Evolutionary conservation across 768 basidiomycete genomes (phyloP), one percentile per base, ranked within the genome.

Genomic region (Clathrus columnatus): DNA sequence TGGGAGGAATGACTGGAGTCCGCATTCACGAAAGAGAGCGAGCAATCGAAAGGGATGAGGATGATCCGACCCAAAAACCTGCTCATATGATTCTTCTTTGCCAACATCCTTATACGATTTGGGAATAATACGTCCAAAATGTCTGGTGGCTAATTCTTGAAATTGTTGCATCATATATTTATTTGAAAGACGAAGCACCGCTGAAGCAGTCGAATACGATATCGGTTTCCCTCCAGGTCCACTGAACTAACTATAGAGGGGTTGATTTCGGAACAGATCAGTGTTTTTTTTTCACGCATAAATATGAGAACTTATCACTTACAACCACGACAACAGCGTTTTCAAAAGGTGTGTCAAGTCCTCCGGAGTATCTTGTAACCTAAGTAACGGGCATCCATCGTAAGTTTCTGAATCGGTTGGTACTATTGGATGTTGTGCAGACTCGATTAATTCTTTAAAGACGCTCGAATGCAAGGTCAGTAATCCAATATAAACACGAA

Each of bases 291-390:
- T 50, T 61, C 60, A 57, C 54, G 47, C 5, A 61, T 27, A 4
- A 14, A 10, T 8, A 28, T 32, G 21, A 17, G 24, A 21, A 50
- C n/a, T 10, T 17, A 28, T 32, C 18, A 51, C 50, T 30, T 26
- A 7, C 20, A 16, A 6, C 50, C 50, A 87, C 57, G 89, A 87
- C 50, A 51, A 32, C 5, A 36, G 30, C 17, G 60, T 58, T 21
- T 28, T 28, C 4, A 51, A 28, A 2, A 51, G 4, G 24, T 51
- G 23, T 10, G 30, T 36, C 16, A 51, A 28, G 23, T 51, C 50
- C 27, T 51, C 21, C 20, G 50, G 29, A 28, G 50, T 51, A 23
- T 51, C 50, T 10, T 28, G 23, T 16, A 51, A 16, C 1, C 50
- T 28, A 28, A 51, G 23, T 6, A 51, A 36, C 6, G 50, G 50